A percentile compares a stretch with the other conserved stretches of the same genome.
phyloP scores from a whole-genome alignment of 352 stramenopile genomes.

The Globisporangium nodosum region DNA sequence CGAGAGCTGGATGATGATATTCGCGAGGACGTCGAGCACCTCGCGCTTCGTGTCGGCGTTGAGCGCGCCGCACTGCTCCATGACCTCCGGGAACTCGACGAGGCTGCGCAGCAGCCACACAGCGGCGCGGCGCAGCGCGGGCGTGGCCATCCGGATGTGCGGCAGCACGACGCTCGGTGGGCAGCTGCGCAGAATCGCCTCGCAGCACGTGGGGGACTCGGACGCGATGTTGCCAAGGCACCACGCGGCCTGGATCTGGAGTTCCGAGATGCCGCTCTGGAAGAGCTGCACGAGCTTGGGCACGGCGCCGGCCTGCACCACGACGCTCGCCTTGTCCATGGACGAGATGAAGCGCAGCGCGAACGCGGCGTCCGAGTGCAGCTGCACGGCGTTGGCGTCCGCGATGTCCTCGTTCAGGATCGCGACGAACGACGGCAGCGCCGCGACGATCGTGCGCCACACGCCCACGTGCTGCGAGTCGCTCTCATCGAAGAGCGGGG shows the following conservation, averaged over 20 bases:
- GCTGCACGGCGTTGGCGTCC: conserved; percentile 57
- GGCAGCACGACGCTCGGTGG: conserved; percentile 64
- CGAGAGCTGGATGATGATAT: conserved; percentile 76
- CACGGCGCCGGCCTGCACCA: conserved; percentile 69
- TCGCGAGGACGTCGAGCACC: conserved; percentile 63
- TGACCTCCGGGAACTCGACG: conserved; percentile 76
- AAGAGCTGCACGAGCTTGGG: conserved; percentile 80
- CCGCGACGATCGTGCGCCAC: conserved; percentile 77
- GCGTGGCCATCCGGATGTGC: conserved; percentile 83
- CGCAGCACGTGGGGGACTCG: conserved; percentile 64
- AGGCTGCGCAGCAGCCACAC: conserved; percentile 83
- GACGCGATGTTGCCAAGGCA: conserved; percentile 84
- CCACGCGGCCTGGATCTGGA: conserved; percentile 86
- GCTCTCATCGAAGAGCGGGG: conserved; percentile 75
- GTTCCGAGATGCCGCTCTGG: conserved; percentile 80
- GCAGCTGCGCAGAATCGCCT: conserved; percentile 67
- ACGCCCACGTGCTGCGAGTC: conserved; percentile 80
- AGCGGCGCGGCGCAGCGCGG: conserved; percentile 59
- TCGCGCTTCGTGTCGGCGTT: conserved; percentile 53
- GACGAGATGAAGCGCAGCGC: conserved; percentile 84
- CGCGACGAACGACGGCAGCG: conserved; percentile 70
- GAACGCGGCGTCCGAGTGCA: conserved; percentile 85
- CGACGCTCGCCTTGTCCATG: conserved; percentile 77
- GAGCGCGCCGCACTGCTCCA: conserved; percentile 47
- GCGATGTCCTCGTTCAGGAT: conserved; percentile 69